Percentiles rank a stretch among this genome's conserved stretches.
These are phyloP conservation scores for Calonectria naviculata DNA, from an alignment of 2,329 filamentous ascomycete species.

Conservation along the genomic window DNA sequence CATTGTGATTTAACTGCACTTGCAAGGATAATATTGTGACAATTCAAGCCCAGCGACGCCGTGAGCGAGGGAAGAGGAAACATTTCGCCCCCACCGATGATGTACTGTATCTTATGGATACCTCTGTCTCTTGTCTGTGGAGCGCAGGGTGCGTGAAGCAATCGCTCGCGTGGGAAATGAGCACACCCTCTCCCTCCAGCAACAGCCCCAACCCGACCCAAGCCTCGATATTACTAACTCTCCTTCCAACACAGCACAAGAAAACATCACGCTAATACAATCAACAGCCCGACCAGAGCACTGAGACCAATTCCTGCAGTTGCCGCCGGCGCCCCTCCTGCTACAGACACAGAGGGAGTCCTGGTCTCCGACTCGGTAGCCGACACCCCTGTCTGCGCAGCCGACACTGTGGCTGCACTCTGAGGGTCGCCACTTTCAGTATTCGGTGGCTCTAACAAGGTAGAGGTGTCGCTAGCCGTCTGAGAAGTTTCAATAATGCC, in stretches of 20 bases:
- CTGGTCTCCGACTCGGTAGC: constrained; percentile 16
- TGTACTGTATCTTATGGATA: neutral
- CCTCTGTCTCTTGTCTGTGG: neutral
- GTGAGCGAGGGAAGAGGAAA: constrained; percentile 6
- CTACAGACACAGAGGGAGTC: constrained; percentile 33
- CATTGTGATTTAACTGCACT: neutral
- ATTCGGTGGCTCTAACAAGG: neutral
- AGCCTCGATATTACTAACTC: neutral
- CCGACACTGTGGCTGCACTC: neutral
- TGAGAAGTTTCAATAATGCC: neutral
- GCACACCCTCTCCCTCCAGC: constrained; percentile 2
- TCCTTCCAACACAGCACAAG: neutral
- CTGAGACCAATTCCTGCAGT: constrained; percentile 37
- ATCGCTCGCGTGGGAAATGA: constrained; percentile 24
- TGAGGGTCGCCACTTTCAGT: neutral
- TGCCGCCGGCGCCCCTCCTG: constrained; percentile 31
- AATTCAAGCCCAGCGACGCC: neutral
- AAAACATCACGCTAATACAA: constrained; percentile 32
- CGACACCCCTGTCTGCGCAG: neutral
- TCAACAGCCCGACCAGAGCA: constrained; percentile 37
- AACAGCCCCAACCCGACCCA: constrained; percentile 14
- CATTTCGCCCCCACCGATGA: neutral
- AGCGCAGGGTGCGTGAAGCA: neutral
- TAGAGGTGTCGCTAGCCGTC: neutral
- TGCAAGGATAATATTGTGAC: constrained; percentile 1